Base-by-base conservation (phyloP, 164 flowering plant genomes). In the Piper longum region DNA sequence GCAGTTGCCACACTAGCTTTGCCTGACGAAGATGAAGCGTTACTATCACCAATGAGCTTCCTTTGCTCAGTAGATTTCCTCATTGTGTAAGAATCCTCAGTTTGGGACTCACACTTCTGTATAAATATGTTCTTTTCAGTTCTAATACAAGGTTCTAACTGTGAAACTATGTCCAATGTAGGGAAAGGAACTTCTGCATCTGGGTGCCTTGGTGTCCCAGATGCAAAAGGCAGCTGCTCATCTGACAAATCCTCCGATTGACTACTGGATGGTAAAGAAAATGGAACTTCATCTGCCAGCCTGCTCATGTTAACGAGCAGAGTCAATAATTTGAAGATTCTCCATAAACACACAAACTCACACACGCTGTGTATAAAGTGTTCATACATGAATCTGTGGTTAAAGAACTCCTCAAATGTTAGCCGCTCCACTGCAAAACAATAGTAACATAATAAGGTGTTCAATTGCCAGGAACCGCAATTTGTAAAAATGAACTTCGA, bases 401-500 rank as follows among this genome's bases (percentile, higher is more conserved):
- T 70, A 68, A 82, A 84, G 77, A 84, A 82, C 71, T 84, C 88
- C 69, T 66, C 77, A 66, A 84, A 84, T 71, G 86, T 64, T 57
- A 84, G 64, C 44, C 86, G 74, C 70, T 84, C 84, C 55, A 74
- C 88, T 84, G 80, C 76, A 82, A 65, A 67, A 66, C 43, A 26
- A 26, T 26, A 26, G 36, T 26, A 26, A 26, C 2, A 26, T 26
- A 26, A 26, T 26, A 26, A 26, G 36, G 36, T 26, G 36, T 26
- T 2, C 36, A 26, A 2, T 26, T 26, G 36, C 36, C 2, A 26
- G 36, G 36, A 26, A 26, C 36, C 36, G 2, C 36, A 26, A 26
- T 26, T 26, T 26, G 36, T 26, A 26, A 26, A 26, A 26, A 26
- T 26, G 36, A 26, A 26, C 36, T 26, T 26, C 36, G 36, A 26